Evolutionary conservation across 2,329 filamentous ascomycete species (phyloP), one percentile per base, ranked within the genome.

Genomic region (Penicillium freii): DNA sequence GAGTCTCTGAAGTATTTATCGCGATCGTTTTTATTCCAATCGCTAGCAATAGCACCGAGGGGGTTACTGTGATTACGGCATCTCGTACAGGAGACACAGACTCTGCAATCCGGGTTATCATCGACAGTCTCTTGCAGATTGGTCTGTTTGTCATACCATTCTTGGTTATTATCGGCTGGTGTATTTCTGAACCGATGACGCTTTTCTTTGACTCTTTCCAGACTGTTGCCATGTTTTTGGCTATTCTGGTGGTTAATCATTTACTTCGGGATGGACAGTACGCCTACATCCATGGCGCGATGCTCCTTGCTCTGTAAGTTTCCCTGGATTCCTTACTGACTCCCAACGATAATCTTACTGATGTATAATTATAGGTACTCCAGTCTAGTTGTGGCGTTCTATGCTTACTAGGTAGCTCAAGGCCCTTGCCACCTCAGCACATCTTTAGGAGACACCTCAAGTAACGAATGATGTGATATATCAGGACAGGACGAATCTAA

Each of bases 121-220:
- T 91, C 67, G 88, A 88, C 38, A 89, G 85, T 46, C 88, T 86
- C 68, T 87, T 91, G 67, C 88, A 91, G 73, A 91, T 91, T 65
- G 87, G 88, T 27, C 78, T 91, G 45, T 83, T 90, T 38, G 87
- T 90, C 38, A 90, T 88, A 1, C 88, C 88, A 0, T 85, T 87
- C 69, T 78, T 91, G 49, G 88, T 91, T 46, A 83, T 91, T 62
- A 78, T 90, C 38, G 88, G 87, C 57, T 91, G 88, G 88, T 84
- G 86, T 56, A 84, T 88, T 70, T 83, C 81, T 51, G 77, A 84
- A 63, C 81, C 83, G 23, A 89, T 90, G 87, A 86, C 86, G 11
- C 80, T 91, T 39, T 87, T 87, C 69, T 91, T 91, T 62, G 86
- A 90, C 77, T 87, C 82, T 0, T 87, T 90, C 67, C 84, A 89